Conservation (phyloP, 2,329 filamentous ascomycete species). For the Colletotrichum salicis region DNA sequence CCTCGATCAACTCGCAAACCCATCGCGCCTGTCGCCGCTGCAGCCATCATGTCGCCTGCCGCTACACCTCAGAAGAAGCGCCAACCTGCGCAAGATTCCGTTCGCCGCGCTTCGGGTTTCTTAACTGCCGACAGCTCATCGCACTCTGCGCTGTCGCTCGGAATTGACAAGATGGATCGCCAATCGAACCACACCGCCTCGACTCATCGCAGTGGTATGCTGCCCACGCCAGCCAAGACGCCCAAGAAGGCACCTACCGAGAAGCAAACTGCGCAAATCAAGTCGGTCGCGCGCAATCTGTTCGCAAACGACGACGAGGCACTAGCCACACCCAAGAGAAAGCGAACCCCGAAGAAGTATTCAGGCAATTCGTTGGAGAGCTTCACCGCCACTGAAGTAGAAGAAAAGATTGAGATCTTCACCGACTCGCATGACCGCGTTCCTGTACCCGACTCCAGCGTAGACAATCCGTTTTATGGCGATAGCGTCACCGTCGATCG, state of each 20-base stretch:
- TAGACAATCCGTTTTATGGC: slow-evolving; percentile 78
- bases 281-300: slow-evolving; percentile 68
- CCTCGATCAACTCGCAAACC: slow-evolving; percentile 47
- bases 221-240: slow-evolving; percentile 84
- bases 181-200: slow-evolving; percentile 38
- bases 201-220: slow-evolving; percentile 62
- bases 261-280: slow-evolving; percentile 62
- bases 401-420: slow-evolving; percentile 75
- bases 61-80: slow-evolving; percentile 57
- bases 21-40: slow-evolving; percentile 37
- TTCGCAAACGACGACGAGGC: slow-evolving; percentile 68
- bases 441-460: slow-evolving; percentile 72
- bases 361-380: slow-evolving; percentile 65
- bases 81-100: slow-evolving; percentile 57
- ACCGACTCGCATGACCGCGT: slow-evolving; percentile 83
- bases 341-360: slow-evolving; percentile 65
- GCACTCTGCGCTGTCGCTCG: slow-evolving; percentile 55
- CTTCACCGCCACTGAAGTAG: slow-evolving; percentile 66
- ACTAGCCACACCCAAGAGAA: slow-evolving; percentile 69
- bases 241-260: slow-evolving; percentile 70
- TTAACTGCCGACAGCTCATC: slow-evolving; percentile 56
- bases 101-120: slow-evolving; percentile 57
- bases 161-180: slow-evolving; percentile 43
- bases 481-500: slow-evolving; percentile 49
- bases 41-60: slow-evolving; percentile 42